Evolutionary conservation across 768 basidiomycete genomes (phyloP).

Genomic region (Rhodotorula babjevae): DNA sequence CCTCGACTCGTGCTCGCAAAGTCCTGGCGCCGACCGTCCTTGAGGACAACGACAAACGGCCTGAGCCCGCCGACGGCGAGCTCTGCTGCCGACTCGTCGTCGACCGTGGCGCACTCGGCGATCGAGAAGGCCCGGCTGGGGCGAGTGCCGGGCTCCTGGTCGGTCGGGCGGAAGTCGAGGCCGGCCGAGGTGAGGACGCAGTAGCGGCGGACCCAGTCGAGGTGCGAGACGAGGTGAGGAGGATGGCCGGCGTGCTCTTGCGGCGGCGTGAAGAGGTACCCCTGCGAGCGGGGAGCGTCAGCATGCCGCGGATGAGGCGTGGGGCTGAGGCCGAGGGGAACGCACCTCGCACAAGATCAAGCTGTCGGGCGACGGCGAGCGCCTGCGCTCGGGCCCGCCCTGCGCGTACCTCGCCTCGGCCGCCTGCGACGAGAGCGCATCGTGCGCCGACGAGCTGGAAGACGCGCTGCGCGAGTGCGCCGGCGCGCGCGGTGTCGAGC

Average conservation of each 20-base stretch:
- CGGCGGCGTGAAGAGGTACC: not conserved
- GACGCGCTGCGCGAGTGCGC: not conserved
- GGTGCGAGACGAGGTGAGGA: not conserved
- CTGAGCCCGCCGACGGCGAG: not conserved
- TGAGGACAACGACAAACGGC: conserved; percentile 12
- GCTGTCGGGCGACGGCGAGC: not conserved
- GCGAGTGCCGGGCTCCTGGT: not conserved
- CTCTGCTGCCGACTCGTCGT: not conserved
- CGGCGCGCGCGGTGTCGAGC: not conserved
- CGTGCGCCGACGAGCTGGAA: not conserved
- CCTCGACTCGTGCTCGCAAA: not conserved
- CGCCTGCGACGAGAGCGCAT: too few relatives aligned
- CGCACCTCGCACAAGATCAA: not conserved
- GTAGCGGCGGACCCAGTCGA: not conserved
- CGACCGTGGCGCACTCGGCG: conserved; percentile 1
- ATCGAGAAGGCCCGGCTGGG: conserved; percentile 3
- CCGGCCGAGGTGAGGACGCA: conserved; percentile 19
- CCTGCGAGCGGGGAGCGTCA: not conserved
- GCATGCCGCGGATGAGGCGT: fast-evolving
- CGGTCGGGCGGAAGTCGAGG: conserved; percentile 31
- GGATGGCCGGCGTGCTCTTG: not conserved
- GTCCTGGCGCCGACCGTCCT: not conserved
- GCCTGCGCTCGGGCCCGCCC: not conserved
- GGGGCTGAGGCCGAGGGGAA: too few relatives aligned
- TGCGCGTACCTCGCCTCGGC: too few relatives aligned